Evolutionary conservation across 2,329 filamentous ascomycete species (phyloP), one percentile per base, ranked within the genome.

Genomic region (Neurospora sp.): DNA sequence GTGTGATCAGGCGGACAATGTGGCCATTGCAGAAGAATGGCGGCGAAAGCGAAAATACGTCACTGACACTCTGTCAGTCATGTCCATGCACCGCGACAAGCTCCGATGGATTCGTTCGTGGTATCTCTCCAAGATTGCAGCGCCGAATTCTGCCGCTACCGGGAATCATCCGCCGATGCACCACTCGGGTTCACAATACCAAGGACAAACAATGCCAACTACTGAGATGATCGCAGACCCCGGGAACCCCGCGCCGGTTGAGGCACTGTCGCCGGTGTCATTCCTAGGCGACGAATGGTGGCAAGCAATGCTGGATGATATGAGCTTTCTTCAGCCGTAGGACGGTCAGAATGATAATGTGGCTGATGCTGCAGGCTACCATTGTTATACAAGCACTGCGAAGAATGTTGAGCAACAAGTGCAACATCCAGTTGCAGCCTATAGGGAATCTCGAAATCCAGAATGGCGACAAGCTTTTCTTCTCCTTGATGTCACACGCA

Each of bases 101-200:
- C 68, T 81, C 6, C 75, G 78, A 1, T 82, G 81, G 81, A 79
- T 82, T 17, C 73, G 78, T 19, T 77, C 80, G n/a, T 83, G 81
- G 81, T 82, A 79, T 36, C 39, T 67, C 38, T 67, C 68, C 12
- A 69, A 69, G 66, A 17, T 43, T n/a, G 65, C 37, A 15, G 19
- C 52, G 3, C 28, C 52, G 12, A 62, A 62, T 62, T 4, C 52
- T 43, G 39, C 65, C 6, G 70, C 23, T 52, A 6, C 46, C 8
- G 19, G 6, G 28, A 28, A 69, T 39, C 43, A 71, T 38, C 37
- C 68, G 41, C 70, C 57, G 67, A n/a, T 8, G 6, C 66, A 23
- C 38, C 19, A 19, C 10, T 6, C 69, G 41, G 66, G 46, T n/a
- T 36, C 28, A 62, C 52, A 62, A 33, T 62, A 36, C 15, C 52